These are phyloP conservation scores for Aplosporella prunicola DNA, from an alignment of 2,329 filamentous ascomycete genomes.

Conservation along the genomic window DNA sequence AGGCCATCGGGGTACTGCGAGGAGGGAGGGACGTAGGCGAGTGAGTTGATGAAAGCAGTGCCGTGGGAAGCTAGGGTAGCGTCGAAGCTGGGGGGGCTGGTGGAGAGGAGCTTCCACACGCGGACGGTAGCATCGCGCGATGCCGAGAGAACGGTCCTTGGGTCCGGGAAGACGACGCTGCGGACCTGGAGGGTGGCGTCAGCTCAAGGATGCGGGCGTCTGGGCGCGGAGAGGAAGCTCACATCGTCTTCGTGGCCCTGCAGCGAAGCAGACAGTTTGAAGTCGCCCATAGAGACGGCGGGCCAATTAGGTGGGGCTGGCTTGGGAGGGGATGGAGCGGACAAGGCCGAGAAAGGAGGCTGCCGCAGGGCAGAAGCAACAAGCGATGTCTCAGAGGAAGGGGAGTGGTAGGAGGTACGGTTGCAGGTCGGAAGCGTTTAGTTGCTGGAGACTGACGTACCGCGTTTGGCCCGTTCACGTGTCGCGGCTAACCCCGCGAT, in stretches of 20 bases:
- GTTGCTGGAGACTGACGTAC: constrained; percentile 7
- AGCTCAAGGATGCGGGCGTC: constrained; percentile 1
- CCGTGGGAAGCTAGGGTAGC: constrained; percentile 70
- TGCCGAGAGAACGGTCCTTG: constrained; percentile 67
- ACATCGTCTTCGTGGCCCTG: constrained; percentile 91
- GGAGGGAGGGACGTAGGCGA: constrained; percentile 66
- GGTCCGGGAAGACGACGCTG: constrained; percentile 66
- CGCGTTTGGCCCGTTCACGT: too few relatives aligned
- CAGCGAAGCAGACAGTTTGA: constrained; percentile 87
- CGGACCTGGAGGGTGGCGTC: constrained; percentile 61
- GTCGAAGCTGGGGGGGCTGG: constrained; percentile 62
- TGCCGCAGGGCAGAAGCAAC: constrained; percentile 8
- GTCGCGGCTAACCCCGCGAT: constrained; percentile 3
- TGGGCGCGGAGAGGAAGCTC: constrained; percentile 29
- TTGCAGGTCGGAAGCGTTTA: not conserved
- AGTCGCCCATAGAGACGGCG: constrained; percentile 56
- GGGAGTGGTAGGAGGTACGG: constrained; percentile 1
- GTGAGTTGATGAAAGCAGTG: constrained; percentile 75
- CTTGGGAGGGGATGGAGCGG: constrained; percentile 10
- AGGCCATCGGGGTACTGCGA: constrained; percentile 65
- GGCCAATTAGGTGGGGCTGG: constrained; percentile 12
- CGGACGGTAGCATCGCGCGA: constrained; percentile 89
- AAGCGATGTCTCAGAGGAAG: constrained; percentile 2
- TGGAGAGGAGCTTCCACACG: constrained; percentile 63
- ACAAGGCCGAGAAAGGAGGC: constrained; percentile 1